Evolutionary conservation across 352 stramenopile genomes (phyloP).

Genomic region (Lagenidium giganteum): DNA sequence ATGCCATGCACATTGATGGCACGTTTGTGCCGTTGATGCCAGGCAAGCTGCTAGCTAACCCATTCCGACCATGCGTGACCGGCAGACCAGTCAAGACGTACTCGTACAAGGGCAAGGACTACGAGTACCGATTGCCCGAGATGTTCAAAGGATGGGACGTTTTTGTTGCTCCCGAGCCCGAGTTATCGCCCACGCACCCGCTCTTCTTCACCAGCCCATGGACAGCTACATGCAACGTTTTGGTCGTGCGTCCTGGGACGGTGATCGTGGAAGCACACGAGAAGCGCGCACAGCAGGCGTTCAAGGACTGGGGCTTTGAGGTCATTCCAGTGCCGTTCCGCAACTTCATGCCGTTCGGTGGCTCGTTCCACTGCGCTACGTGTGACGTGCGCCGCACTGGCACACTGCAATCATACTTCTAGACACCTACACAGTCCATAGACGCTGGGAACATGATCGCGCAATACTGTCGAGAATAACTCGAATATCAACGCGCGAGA

Average conservation of each 20-base stretch:
- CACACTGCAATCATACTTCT: slow-evolving; percentile 85
- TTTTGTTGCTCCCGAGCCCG: slow-evolving; percentile 80
- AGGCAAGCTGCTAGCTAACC: slow-evolving; percentile 84
- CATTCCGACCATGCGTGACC: slow-evolving; percentile 84
- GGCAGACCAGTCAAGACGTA: slow-evolving; percentile 82
- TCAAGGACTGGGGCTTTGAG: slow-evolving; percentile 88
- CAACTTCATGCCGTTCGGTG: slow-evolving; percentile 89
- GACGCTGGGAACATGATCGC: no score
- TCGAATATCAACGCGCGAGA: no score
- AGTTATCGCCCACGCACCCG: slow-evolving; percentile 72
- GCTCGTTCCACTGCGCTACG: slow-evolving; percentile 88
- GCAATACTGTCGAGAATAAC: no score
- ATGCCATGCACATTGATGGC: slow-evolving; percentile 90
- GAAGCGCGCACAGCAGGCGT: slow-evolving; percentile 70
- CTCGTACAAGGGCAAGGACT: slow-evolving; percentile 85
- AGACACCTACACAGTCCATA: slow-evolving; percentile 11
- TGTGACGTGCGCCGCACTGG: slow-evolving; percentile 81
- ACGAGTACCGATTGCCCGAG: slow-evolving; percentile 83
- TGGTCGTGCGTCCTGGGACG: slow-evolving; percentile 75
- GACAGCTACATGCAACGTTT: slow-evolving; percentile 88
- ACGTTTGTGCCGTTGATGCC: slow-evolving; percentile 86
- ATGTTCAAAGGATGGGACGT: slow-evolving; percentile 92
- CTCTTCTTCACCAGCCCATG: slow-evolving; percentile 89
- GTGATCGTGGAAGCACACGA: slow-evolving; percentile 86
- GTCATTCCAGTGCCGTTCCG: slow-evolving; percentile 86